Percentiles rank a stretch among this genome's conserved stretches.
phyloP scores from a whole-genome alignment of 129 eudicot species.

The Pulicaria dysenterica region DNA sequence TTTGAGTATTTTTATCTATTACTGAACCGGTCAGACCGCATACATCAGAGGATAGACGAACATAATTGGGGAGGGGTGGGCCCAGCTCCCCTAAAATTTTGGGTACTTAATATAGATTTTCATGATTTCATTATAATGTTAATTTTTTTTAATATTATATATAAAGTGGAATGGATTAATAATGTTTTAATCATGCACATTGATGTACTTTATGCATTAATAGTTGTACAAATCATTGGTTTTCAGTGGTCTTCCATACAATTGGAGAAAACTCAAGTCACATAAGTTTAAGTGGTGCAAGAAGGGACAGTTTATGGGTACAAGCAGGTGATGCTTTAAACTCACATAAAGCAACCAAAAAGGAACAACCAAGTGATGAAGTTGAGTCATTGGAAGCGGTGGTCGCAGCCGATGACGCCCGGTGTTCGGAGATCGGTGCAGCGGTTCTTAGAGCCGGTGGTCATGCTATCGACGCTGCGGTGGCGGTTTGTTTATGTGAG shows the following conservation, averaged over 20 bases:
- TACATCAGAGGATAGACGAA: no score
- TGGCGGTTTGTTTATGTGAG: constrained; percentile 76
- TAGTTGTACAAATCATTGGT: background rate
- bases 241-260: constrained; percentile 37
- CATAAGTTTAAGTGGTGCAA: constrained; percentile 12
- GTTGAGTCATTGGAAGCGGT: constrained; percentile 64
- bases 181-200: no score
- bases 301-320: background rate
- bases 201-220: background rate
- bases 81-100: no score
- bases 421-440: constrained; percentile 82
- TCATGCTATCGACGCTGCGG: constrained; percentile 93
- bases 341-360: background rate
- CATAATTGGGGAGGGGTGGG: no score
- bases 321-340: constrained; percentile 21
- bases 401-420: constrained; percentile 92
- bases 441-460: constrained; percentile 63
- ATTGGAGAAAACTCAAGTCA: constrained; percentile 25
- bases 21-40: no score
- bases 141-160: no score
- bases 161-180: no score
- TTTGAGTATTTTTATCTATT: no score
- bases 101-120: no score
- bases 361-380: constrained; percentile 19
- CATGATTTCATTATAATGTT: no score